Conservation (phyloP, 306 rosid species). For the Sophora flavescens region DNA sequence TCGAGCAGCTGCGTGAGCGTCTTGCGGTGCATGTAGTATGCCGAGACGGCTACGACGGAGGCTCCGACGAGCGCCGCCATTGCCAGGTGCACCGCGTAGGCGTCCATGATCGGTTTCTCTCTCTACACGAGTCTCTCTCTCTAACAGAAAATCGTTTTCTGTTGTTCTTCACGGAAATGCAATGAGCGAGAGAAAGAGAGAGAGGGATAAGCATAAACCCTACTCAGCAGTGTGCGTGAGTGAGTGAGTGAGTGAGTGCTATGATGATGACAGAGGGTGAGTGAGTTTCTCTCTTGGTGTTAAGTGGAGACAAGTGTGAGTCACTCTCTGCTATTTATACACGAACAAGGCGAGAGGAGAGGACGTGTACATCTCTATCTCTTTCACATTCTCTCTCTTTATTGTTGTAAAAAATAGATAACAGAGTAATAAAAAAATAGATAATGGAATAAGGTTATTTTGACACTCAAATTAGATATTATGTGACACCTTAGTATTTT, state of each 20-base stretch:
- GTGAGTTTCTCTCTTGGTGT: conserved; percentile 17
- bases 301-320: conserved; percentile 29
- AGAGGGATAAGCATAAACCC: conserved; percentile 52
- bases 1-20: conserved; percentile 83
- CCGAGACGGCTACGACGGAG: conserved; percentile 76
- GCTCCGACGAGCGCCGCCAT: conserved; percentile 93
- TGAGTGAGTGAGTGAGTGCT: background rate
- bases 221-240: conserved; percentile 45
- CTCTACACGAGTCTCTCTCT: background rate
- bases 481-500: too few relatives aligned
- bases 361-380: conserved; percentile 32
- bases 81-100: conserved; percentile 73
- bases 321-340: conserved; percentile 58
- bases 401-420: too few relatives aligned
- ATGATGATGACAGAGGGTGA: background rate
- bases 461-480: too few relatives aligned
- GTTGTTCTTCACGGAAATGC: conserved; percentile 2
- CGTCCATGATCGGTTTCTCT: conserved; percentile 56
- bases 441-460: too few relatives aligned
- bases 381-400: background rate
- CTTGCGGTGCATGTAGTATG: conserved; percentile 79
- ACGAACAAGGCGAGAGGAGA: conserved; percentile 16
- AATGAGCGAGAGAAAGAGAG: background rate
- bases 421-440: too few relatives aligned
- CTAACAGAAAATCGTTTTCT: background rate